Evolutionary conservation across 2,329 filamentous ascomycete genomes (phyloP), one percentile per base, ranked within the genome.

Genomic region (Fusarium haematococcum): DNA sequence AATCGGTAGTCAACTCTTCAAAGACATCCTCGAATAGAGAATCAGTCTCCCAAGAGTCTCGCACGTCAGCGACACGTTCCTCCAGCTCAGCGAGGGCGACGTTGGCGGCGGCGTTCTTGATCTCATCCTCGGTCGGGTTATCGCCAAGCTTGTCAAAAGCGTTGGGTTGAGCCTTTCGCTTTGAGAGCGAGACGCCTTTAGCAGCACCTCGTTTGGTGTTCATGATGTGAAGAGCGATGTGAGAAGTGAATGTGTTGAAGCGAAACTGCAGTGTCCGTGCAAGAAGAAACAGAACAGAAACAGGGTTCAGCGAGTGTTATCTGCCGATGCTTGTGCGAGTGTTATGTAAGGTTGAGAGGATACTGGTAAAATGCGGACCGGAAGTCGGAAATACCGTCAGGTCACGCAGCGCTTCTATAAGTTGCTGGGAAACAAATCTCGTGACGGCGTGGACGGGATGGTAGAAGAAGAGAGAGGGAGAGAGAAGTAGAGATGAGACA

Each of bases 11-110:
- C 70, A 92, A 80, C 66, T 90, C 87, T 65, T 91, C 88, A 63
- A 93, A 84, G 37, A 87, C 85, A 77, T 92, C 91, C 71, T 90
- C 90, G 70, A 91, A 91, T 3, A 93, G 82, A 30, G 90, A 92
- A 73, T 92, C 88, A 7, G 87, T 88, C 76, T 92, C 91, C 90
- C 90, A 92, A 14, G 87, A 87, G 60, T 89, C 88, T 66, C 83
- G 83, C 6, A 86, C 84, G 67, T 89, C 87, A 33, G 85, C 85
- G 73, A 89, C 85, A 75, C 86, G 84, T 72, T 88, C 86, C 72
- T 89, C 87, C 11, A 89, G 83, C 68, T 89, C 87, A 48, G 81
- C 80, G 25, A 83, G 80, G 33, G 82, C 82, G 32, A 82, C 81
- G 52, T 80, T 79, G 70, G 80, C 82, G 54, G 81, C 80, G 7